Evolutionary conservation across 2,329 filamentous ascomycete species (phyloP).

Genomic region (Massarina eburnea): DNA sequence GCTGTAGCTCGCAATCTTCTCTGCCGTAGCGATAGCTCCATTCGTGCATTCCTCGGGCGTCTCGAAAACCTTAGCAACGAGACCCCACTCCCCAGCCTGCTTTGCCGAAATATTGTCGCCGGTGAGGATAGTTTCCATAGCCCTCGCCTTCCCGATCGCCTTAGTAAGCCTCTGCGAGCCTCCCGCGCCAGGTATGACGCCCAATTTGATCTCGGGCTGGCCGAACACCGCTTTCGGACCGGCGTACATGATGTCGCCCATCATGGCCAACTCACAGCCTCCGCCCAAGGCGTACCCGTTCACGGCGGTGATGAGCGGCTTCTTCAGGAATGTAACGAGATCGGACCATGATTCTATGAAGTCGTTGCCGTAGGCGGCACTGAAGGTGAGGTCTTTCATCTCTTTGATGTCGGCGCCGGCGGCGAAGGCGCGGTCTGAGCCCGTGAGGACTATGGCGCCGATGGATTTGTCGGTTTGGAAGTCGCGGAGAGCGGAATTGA

Average conservation of each 20-base stretch:
- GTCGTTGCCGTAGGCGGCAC: slow-evolving; percentile 80
- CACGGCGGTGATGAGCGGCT: slow-evolving; percentile 90
- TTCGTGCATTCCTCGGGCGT: slow-evolving; percentile 81
- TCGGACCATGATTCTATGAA: slow-evolving; percentile 97
- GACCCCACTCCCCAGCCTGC: slow-evolving; percentile 86
- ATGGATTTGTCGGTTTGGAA: slow-evolving; percentile 37
- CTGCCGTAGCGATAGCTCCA: slow-evolving; percentile 78
- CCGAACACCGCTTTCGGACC: slow-evolving; percentile 85
- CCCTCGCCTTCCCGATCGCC: slow-evolving; percentile 53
- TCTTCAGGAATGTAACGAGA: slow-evolving; percentile 81
- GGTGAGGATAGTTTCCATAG: slow-evolving; percentile 52
- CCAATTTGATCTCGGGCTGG: slow-evolving; percentile 95
- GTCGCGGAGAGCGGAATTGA: slow-evolving; percentile 51
- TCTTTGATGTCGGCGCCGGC: slow-evolving; percentile 98
- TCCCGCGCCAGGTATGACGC: slow-evolving; percentile 87
- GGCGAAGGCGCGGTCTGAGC: slow-evolving; percentile 76
- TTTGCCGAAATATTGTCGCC: slow-evolving; percentile 73
- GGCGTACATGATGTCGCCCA: slow-evolving; percentile 95
- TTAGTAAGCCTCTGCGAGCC: slow-evolving; percentile 86
- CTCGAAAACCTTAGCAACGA: slow-evolving; percentile 80
- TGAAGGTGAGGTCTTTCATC: slow-evolving; percentile 91
- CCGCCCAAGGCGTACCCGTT: slow-evolving; percentile 93
- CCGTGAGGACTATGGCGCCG: slow-evolving; percentile 68
- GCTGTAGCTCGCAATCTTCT: slow-evolving; percentile 85
- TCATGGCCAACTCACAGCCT: slow-evolving; percentile 95